Base-by-base conservation (phyloP, 305 asterid species). In the Fraxinus platypoda region DNA sequence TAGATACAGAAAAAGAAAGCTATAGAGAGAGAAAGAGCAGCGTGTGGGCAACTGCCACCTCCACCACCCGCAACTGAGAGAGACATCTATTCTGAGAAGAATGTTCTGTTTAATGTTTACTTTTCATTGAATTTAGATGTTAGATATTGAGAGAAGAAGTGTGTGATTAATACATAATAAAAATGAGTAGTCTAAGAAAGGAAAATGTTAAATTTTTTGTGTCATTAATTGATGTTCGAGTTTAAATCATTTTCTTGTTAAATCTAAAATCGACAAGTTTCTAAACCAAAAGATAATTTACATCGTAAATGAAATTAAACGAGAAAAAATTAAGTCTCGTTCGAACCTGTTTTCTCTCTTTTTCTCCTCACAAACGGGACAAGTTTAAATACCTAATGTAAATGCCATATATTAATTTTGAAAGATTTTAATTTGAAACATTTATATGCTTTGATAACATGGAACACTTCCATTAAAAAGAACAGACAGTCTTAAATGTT, bases 11-110 rank as follows among this genome's bases (percentile, higher is more conserved):
- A 26, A 66, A 9, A 35, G 41, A 35, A 7, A 35, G 41, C 43
- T 37, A 37, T 37, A 37, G 43, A 37, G 43, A 37, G 43, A 81
- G 75, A 81, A 30, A 76, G 68, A 21, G 85, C 75, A 80, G 83
- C 85, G 91, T 87, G 89, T 83, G 84, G 87, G 88, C 80, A 83
- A 83, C 71, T 83, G 76, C 89, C 83, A 81, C 81, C 87, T 84
- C 85, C 84, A 78, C 88, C 91, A 91, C 87, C 95, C 88, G 93
- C 95, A 81, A 90, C 91, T 84, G 95, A 94, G 80, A 76, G 80
- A 8, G 95, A 93, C 97, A 57, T 80, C 57, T n/a, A n/a, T 5
- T 25, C n/a, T 30, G 46, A 78, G 75, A 74, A 78, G 43, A 37
- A 37, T 80, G 81, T 80, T 77, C 59, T 82, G 66, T 73, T 71